phyloP scores from a whole-genome alignment of 257 asterid genomes.

The Jaltomata sinuosa region DNA sequence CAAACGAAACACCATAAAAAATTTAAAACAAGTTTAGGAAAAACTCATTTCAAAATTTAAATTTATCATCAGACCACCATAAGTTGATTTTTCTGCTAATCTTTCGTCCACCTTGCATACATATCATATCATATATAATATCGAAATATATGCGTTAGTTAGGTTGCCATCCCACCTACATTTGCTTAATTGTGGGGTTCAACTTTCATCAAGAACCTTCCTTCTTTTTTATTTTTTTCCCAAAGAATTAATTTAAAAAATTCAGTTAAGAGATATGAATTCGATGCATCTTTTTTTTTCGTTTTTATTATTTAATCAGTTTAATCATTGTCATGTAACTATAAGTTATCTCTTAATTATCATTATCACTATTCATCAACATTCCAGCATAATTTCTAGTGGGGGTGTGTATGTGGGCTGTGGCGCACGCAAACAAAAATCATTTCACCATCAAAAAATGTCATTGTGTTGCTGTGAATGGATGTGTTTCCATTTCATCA shows the following conservation, averaged over 20 bases:
- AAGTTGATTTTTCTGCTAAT: neutral
- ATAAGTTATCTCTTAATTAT: neutral
- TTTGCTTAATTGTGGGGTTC: neutral
- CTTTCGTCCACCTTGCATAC: no score
- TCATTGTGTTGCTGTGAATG: neutral
- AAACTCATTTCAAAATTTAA: neutral
- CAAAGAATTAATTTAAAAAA: neutral
- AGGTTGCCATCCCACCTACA: no score
- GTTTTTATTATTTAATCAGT: neutral
- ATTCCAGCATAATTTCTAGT: neutral
- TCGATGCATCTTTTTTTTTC: neutral
- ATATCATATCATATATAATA: no score
- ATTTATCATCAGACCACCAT: neutral
- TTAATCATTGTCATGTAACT: neutral
- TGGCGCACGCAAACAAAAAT: neutral
- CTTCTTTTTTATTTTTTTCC: neutral
- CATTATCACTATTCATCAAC: neutral
- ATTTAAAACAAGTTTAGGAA: neutral
- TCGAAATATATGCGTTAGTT: no score
- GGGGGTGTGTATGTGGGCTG: neutral
- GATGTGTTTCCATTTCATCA: neutral
- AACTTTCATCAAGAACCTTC: neutral
- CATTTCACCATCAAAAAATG: neutral
- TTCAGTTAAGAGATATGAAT: neutral
- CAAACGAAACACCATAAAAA: no score